Evolutionary conservation across 106 monocot species (phyloP).

Genomic region (Dioscorea alata): DNA sequence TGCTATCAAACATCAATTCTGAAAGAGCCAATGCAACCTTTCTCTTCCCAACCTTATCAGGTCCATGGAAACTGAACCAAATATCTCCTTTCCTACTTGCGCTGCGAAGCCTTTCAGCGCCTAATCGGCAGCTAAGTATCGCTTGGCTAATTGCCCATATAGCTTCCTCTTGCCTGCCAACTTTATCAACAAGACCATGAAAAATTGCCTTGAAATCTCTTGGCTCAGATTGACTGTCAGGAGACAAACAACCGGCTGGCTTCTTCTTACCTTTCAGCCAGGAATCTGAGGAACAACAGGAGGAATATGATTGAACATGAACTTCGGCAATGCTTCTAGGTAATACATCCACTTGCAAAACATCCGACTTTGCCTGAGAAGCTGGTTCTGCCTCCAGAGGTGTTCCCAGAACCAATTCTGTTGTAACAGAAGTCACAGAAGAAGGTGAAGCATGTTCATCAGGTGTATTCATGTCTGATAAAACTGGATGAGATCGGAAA

Average conservation of each 20-base stretch:
- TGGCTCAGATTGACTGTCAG: slow-evolving; percentile 13
- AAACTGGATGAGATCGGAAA: slow-evolving; percentile 14
- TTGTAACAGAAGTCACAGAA: slow-evolving; percentile 59
- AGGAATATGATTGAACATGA: slow-evolving; percentile 10
- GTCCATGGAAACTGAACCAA: slow-evolving; percentile 76
- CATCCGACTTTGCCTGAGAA: not conserved
- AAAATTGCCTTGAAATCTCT: slow-evolving; percentile 56
- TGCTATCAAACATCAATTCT: slow-evolving; percentile 62
- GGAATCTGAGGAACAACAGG: slow-evolving; percentile 3
- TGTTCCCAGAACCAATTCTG: slow-evolving; percentile 74
- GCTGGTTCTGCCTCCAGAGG: slow-evolving; percentile 5
- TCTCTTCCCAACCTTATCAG: slow-evolving; percentile 62
- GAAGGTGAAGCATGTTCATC: slow-evolving; percentile 40
- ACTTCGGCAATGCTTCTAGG: slow-evolving; percentile 4
- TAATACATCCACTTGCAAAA: slow-evolving; percentile 6
- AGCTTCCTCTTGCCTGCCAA: slow-evolving; percentile 83
- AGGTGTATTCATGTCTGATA: slow-evolving; percentile 13
- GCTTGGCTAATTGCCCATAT: slow-evolving; percentile 38
- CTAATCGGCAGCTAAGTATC: slow-evolving; percentile 31
- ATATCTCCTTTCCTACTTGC: slow-evolving; percentile 40
- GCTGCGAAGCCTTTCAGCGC: slow-evolving; percentile 27
- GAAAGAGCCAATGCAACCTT: slow-evolving; percentile 59
- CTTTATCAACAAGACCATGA: slow-evolving; percentile 44
- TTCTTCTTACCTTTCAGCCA: not conserved
- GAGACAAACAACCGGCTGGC: slow-evolving; percentile 6